Evolutionary conservation across 2,329 filamentous ascomycete genomes (phyloP), one percentile per base, ranked within the genome.

Genomic region (Aureobasidium zeae): DNA sequence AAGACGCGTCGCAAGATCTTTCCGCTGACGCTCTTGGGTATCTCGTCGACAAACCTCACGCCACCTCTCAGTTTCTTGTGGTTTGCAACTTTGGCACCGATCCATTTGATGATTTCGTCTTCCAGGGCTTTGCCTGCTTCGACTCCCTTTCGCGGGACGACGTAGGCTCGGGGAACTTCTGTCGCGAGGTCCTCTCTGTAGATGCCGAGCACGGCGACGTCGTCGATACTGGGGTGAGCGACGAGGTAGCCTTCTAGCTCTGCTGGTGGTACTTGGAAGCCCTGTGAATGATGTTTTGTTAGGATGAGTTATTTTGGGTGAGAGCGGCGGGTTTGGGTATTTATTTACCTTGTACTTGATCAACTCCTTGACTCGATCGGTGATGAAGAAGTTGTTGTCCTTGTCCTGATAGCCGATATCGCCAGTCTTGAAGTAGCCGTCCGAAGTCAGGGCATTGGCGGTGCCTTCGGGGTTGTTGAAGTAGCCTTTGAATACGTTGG

Each of bases 341-440:
- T n/a, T n/a, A n/a, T 30, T 20, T 28, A 43, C 39, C 62, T 85
- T 81, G 60, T 75, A 81, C 62, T 83, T 77, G 57, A 79, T 79
- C 45, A 79, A 55, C 59, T 79, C 76, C 67, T 86, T 87, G 25
- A 86, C 71, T 5, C 87, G 81, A 58, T 95, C 88, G 1, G 88
- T 94, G 58, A 94, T 89, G 67, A 80, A 94, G 55, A 93, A 85
- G 57, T 93, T 85, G 21, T 83, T 83, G 37, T 83, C 72, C 33
- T 73, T 67, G 57, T 94, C 85, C 55, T 84, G 76, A 51, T 84
- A 79, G 3, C 86, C 84, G 19, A 94, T 79, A 55, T 95, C 88
- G 2, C 88, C 88, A 0, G 88, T 94, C 63, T 81, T 88, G 72
- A 94, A 94, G 68, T 79, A 95, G 1, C 86, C 86, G 51, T 93